phyloP scores from a whole-genome alignment of 1,284 basidiomycete species.

The Trichosporon sp. region DNA sequence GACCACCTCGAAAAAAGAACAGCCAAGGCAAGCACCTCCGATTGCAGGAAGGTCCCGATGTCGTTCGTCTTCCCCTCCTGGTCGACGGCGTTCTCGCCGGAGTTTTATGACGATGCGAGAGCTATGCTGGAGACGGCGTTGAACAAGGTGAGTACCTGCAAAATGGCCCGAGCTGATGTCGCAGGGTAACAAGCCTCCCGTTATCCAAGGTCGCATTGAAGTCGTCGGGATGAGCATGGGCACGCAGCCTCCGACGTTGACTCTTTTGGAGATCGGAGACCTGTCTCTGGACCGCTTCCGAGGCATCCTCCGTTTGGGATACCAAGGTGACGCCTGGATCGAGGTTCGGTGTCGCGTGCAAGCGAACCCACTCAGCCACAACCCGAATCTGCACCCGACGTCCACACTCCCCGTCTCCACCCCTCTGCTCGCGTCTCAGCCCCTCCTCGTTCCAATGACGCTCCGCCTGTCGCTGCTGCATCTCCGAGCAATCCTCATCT shows the following conservation, averaged over 20 bases:
- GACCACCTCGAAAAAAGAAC: background rate
- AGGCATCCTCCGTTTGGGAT: constrained; percentile 93
- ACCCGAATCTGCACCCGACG: constrained; percentile 78
- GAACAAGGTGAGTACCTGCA: constrained; percentile 61
- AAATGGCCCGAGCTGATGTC: background rate
- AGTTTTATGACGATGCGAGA: constrained; percentile 89
- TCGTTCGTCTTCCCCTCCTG: constrained; percentile 91
- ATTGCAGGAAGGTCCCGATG: constrained; percentile 55
- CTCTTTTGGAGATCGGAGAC: constrained; percentile 97
- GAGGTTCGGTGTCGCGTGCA: constrained; percentile 95
- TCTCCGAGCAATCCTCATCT: constrained; percentile 91
- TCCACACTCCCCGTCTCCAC: constrained; percentile 68
- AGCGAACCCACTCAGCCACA: constrained; percentile 52
- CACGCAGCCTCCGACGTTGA: constrained; percentile 94
- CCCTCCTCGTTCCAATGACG: constrained; percentile 95
- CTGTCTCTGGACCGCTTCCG: constrained; percentile 92
- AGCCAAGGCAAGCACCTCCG: background rate
- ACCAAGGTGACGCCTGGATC: constrained; percentile 92
- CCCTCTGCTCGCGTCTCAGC: constrained; percentile 84
- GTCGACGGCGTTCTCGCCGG: constrained; percentile 86
- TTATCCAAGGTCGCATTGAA: constrained; percentile 95
- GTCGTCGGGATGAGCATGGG: constrained; percentile 99
- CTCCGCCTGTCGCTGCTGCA: constrained; percentile 92
- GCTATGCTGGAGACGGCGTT: constrained; percentile 90
- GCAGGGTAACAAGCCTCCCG: constrained; percentile 86